Evolutionary conservation across 1,284 basidiomycete genomes (phyloP), one percentile per base, ranked within the genome.

Genomic region (Apiotrichum gamsii): DNA sequence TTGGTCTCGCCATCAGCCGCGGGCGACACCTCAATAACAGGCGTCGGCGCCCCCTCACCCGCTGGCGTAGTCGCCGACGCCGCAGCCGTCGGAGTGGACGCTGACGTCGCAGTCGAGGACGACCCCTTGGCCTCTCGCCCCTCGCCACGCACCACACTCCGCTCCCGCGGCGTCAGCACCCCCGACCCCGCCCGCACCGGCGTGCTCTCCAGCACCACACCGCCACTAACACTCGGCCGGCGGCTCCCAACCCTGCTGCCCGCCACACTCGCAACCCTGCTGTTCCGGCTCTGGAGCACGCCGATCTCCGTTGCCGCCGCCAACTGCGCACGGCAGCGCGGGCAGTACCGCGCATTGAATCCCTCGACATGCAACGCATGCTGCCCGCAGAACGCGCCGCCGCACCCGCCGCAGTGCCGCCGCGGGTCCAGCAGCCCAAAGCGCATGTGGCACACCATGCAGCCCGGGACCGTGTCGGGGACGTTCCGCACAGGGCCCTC

Each of bases 381-480:
- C 3, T 62, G 60, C 42, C 64, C 64, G 65, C 71, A 73, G 54
- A 69, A 72, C 8, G 56, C 56, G 14, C 71, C 71, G 3, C 69
- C 71, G 44, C 71, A 73, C 13, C 71, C 71, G 20, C 65, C 67
- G 47, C 71, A 73, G 50, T 64, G 59, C 16, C 70, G 49, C 50
- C 65, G 61, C 1, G 70, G 70, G 49, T 72, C 70, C 0, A 73
- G 54, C 3, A 73, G 49, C 16, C 71, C 71, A 42, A 73, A 73
- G 20, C 60, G 52, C 11, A 63, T 44, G 0, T 50, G 55, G 43
- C 71, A 73, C 6, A 62, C 57, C 69, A 72, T 73, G 48, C 71
- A 73, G 34, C 46, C 45, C 0, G 54, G 43, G 3, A 57, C 51
- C 3, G 39, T 43, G 42, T 73, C 71, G 5, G 66, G 45, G 0